Base-by-base conservation (phyloP, 371 early-diverging fungal species). In the Haplosporangium sp. region DNA sequence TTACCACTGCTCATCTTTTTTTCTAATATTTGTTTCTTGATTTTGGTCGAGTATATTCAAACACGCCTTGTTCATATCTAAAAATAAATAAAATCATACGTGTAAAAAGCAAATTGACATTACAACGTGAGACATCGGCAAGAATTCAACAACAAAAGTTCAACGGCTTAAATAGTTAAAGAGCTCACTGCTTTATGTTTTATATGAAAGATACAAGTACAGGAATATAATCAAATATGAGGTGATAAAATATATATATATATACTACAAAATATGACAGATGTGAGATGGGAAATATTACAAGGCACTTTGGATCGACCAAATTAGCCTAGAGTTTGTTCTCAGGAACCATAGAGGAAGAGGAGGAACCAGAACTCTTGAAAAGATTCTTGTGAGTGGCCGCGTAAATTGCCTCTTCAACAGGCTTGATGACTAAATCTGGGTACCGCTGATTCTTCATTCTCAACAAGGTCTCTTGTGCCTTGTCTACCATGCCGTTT, bases 401-500 rank as follows among this genome's bases (percentile, higher is more conserved):
- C 5, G 71, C 64, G 37, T 65, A 56, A 40, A 81, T 74, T 20
- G 74, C 68, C 59, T 81, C 81, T 44, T 81, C 81, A n/a, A 81
- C 81, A 52, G 81, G 81, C 42, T 64, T 70, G 72, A 81, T 42
- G 3, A 81, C 81, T 45, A 81, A 55, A 42, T 81, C 81, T 3
- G 81, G 81, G 72, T 81, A 81, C 3, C 50, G 74, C 52, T 81
- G 81, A 8, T 48, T 55, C 37, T 53, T 67, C 81, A 81, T 81
- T 61, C 50, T 65, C 19, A 35, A 40, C 65, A 81, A 48, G 13
- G 71, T 74, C 61, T 70, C 75, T 17, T 64, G 60, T 2, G 89
- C 90, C 62, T 85, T 83, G 40, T 81, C 82, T 4, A 83, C 61
- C 66, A 87, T 65, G 1, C 83, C 76, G 45, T 86, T 88, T 15